Conservation (phyloP, 192 early-diverging fungal genomes). For the Rhizoclosmatium globosum region DNA sequence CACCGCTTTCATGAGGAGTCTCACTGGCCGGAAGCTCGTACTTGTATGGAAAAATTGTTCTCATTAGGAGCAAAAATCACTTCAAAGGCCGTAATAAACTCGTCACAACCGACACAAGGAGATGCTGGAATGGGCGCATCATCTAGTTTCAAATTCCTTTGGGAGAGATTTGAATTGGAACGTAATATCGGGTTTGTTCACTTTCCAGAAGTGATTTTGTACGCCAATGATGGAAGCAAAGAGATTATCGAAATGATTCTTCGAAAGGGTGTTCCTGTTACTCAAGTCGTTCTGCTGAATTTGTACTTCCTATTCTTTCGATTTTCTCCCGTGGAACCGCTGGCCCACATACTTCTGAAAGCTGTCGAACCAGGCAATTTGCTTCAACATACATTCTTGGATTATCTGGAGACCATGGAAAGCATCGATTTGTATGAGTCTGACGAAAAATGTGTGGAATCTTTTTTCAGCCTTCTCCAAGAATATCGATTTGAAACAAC, state of each 20-base stretch:
- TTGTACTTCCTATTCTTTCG: too few relatives aligned
- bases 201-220: neutral
- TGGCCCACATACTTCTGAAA: too few relatives aligned
- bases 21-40: neutral
- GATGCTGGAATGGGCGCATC: neutral
- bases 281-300: too few relatives aligned
- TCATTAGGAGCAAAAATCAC: neutral
- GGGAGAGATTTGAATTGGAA: neutral
- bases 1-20: neutral
- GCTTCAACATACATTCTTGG: too few relatives aligned
- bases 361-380: too few relatives aligned
- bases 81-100: neutral
- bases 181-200: neutral
- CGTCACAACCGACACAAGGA: neutral
- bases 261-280: neutral
- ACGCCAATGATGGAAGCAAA: neutral
- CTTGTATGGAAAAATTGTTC: neutral
- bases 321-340: too few relatives aligned
- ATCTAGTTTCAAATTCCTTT: neutral
- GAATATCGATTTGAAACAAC: too few relatives aligned
- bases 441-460: too few relatives aligned
- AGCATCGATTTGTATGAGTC: too few relatives aligned
- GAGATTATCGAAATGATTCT: neutral
- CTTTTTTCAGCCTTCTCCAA: too few relatives aligned
- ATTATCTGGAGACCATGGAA: too few relatives aligned